Evolutionary conservation across 78 protist species (phyloP).

Genomic region (Dictyostelium brefeldianum): DNA sequence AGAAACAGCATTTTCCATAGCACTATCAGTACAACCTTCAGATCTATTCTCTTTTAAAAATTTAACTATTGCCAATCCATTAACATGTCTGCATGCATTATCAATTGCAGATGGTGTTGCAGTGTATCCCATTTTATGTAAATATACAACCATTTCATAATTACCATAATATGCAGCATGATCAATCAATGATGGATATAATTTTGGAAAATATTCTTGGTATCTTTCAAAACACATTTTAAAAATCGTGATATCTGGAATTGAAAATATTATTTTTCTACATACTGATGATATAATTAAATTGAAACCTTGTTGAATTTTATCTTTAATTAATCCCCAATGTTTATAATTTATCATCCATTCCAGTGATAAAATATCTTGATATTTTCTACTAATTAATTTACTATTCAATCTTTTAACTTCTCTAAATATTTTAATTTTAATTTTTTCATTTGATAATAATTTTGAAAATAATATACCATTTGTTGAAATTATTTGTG

Average conservation of each 20-base stretch:
- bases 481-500: background rate
- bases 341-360: constrained; percentile 28
- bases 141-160: constrained; percentile 1
- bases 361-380: constrained; percentile 9
- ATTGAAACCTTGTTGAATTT: background rate
- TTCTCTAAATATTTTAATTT: background rate
- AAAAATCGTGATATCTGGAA: constrained; percentile 8
- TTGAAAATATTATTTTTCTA: constrained; percentile 3
- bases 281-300: constrained; percentile 8
- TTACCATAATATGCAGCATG: constrained; percentile 3
- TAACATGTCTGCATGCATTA: background rate
- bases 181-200: constrained; percentile 15
- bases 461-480: background rate
- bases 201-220: background rate
- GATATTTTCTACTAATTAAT: background rate
- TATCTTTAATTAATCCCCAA: constrained; percentile 38
- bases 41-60: background rate
- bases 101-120: constrained; percentile 5
- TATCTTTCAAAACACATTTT: background rate
- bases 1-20: background rate
- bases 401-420: constrained; percentile 14
- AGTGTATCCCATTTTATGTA: constrained; percentile 9
- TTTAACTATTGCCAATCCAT: background rate
- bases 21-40: constrained; percentile 7
- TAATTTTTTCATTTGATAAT: background rate